These are phyloP conservation scores for Bretschneidera sinensis DNA, from an alignment of 345 rosid genomes.

Conservation along the genomic window DNA sequence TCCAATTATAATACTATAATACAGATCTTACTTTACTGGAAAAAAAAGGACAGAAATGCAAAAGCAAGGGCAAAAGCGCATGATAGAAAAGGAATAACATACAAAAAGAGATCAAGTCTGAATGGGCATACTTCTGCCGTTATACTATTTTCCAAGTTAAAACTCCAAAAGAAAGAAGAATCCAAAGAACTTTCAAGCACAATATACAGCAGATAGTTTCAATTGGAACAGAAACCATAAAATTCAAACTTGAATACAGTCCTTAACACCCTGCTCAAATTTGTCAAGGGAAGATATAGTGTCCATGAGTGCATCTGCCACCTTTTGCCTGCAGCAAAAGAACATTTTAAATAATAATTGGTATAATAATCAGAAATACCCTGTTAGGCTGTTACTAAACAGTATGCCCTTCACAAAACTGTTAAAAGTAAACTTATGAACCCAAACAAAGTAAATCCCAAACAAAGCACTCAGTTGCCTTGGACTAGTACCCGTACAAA, in stretches of 20 bases:
- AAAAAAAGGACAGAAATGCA: neutral
- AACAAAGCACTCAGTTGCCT: too few relatives aligned
- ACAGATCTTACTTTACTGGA: too few relatives aligned
- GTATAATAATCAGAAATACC: too few relatives aligned
- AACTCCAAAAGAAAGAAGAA: neutral
- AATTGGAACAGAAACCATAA: neutral
- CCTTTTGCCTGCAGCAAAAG: conserved; percentile 19
- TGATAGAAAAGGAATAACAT: too few relatives aligned
- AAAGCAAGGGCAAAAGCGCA: neutral
- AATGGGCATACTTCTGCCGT: neutral
- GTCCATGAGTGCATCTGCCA: conserved; percentile 24
- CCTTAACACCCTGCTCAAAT: conserved; percentile 31
- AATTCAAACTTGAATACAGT: conserved; percentile 28
- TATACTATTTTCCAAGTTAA: neutral
- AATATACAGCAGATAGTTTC: neutral
- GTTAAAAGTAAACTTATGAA: neutral
- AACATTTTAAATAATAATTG: neutral
- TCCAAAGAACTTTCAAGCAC: neutral
- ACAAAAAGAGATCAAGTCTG: neutral
- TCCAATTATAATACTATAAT: neutral
- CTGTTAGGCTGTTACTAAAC: too few relatives aligned
- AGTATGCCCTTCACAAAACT: neutral
- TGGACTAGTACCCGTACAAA: neutral
- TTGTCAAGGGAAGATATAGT: conserved; percentile 30
- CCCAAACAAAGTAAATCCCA: too few relatives aligned